These are phyloP conservation scores for Amyloporia xantha DNA, from an alignment of 768 basidiomycete species.

Conservation along the genomic window DNA sequence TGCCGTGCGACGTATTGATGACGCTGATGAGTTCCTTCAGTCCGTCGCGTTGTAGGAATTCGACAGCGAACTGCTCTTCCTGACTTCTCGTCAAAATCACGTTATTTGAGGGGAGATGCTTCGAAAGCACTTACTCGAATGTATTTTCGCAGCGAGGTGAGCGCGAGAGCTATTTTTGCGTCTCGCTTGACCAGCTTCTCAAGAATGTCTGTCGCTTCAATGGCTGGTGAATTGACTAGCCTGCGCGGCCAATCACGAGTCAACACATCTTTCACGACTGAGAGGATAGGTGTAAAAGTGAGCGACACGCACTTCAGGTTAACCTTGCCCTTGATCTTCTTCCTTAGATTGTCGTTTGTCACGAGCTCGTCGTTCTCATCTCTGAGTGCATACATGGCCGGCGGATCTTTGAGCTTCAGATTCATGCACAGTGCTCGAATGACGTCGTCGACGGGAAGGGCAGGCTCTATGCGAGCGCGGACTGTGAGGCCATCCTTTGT, in stretches of 20 bases:
- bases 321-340: conserved; percentile 72
- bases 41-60: conserved; percentile 72
- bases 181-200: conserved; percentile 59
- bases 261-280: too few species aligned
- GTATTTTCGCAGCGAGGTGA: conserved; percentile 75
- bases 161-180: conserved; percentile 56
- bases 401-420: conserved; percentile 69
- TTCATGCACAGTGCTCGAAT: conserved; percentile 77
- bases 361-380: conserved; percentile 81
- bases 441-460: conserved; percentile 78
- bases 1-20: conserved; percentile 64
- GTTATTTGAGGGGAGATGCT: background rate
- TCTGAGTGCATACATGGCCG: conserved; percentile 68
- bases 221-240: conserved; percentile 70
- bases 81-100: conserved; percentile 22
- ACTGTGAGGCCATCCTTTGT: conserved; percentile 70
- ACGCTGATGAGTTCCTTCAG: conserved; percentile 63
- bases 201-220: conserved; percentile 73
- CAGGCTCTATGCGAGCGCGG: conserved; percentile 79
- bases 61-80: conserved; percentile 80
- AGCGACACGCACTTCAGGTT: conserved; percentile 61
- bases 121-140: conserved; percentile 53
- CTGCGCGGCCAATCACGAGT: too few species aligned
- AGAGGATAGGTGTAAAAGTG: background rate
- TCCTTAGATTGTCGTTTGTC: conserved; percentile 80